A percentile compares a stretch with the other conserved stretches of the same genome.
phyloP scores from a whole-genome alignment of 2,329 filamentous ascomycete species.

The Fusarium bulbicola region DNA sequence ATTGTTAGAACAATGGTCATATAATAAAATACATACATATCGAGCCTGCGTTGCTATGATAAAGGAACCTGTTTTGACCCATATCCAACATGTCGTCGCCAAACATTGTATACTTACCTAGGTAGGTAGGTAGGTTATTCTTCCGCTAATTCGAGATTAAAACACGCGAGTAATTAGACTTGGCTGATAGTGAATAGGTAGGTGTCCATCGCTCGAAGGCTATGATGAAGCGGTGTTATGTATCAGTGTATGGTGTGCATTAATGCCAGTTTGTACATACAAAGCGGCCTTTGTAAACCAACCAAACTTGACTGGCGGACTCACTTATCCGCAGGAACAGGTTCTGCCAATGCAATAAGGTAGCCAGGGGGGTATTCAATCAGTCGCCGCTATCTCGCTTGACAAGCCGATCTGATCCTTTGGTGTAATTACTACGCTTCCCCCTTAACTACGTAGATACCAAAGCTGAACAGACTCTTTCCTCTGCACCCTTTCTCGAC shows the following conservation, averaged over 20 bases:
- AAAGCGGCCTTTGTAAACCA: background rate
- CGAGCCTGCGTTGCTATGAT: background rate
- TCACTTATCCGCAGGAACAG: slow-evolving; percentile 20
- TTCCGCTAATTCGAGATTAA: slow-evolving; percentile 4
- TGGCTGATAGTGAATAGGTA: background rate
- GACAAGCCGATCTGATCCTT: slow-evolving; percentile 23
- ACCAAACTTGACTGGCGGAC: background rate
- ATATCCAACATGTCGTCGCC: background rate
- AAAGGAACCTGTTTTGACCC: background rate
- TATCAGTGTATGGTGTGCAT: slow-evolving; percentile 5
- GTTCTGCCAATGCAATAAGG: slow-evolving; percentile 5
- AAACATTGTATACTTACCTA: background rate
- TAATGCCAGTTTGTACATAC: background rate
- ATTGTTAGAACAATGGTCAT: background rate
- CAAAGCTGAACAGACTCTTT: slow-evolving; percentile 7
- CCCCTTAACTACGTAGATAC: background rate
- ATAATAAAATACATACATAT: background rate
- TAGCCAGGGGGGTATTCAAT: slow-evolving; percentile 22
- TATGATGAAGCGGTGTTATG: background rate
- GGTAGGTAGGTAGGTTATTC: background rate
- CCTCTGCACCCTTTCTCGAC: background rate
- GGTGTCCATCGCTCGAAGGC: background rate
- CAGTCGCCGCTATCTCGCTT: slow-evolving; percentile 32
- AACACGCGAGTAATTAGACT: background rate
- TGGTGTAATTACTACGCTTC: slow-evolving; percentile 19